Percentiles rank a stretch among this genome's conserved stretches.
Evolutionary conservation across 768 basidiomycete species (phyloP).

Genomic region (Trametopsis cervina): DNA sequence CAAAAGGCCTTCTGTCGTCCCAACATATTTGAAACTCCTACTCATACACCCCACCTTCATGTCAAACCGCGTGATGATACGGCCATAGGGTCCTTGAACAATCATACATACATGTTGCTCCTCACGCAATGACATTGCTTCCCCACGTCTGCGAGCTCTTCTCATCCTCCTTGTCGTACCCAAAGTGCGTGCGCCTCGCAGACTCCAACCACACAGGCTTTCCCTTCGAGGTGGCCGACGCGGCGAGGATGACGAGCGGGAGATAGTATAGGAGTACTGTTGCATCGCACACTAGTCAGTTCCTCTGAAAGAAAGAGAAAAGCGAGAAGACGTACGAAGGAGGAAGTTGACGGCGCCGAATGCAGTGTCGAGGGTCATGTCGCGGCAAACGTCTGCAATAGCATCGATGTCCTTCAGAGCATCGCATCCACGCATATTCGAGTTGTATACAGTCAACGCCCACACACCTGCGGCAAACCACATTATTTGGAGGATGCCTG

Average conservation of each 20-base stretch:
- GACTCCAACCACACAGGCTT: background rate
- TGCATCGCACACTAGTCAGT: no score
- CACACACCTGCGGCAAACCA: slow-evolving; percentile 23
- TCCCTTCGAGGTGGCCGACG: background rate
- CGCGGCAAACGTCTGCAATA: background rate
- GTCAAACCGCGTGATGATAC: no score
- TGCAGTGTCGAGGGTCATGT: background rate
- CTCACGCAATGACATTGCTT: no score
- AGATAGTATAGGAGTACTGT: background rate
- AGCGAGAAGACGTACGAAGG: background rate
- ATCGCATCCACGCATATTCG: background rate
- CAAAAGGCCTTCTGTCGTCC: no score
- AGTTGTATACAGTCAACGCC: background rate
- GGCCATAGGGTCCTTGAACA: no score
- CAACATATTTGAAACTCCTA: no score
- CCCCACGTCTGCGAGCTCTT: no score
- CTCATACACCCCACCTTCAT: no score
- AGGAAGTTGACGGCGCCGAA: background rate
- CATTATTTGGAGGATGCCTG: slow-evolving; percentile 21
- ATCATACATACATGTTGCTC: no score
- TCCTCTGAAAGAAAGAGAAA: no score
- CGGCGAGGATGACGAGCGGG: background rate
- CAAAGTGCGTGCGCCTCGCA: background rate
- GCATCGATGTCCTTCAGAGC: background rate
- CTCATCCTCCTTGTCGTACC: background rate